phyloP scores from a whole-genome alignment of 441 rosid genomes.

The Corymbia citriodora region DNA sequence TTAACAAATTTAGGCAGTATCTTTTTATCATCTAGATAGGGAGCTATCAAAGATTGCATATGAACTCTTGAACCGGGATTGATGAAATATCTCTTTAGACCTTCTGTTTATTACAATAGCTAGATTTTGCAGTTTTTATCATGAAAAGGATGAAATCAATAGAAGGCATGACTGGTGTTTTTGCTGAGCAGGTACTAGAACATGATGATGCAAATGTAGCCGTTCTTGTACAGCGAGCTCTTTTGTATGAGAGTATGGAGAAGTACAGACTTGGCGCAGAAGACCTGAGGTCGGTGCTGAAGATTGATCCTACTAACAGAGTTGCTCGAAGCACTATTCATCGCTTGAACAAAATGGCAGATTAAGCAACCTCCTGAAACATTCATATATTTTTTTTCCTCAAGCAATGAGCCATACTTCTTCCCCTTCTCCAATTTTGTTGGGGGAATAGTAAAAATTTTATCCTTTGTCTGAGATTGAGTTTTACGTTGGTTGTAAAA shows the following conservation, averaged over 20 bases:
- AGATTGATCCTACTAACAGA: slow-evolving; percentile 78
- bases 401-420: background rate
- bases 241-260: slow-evolving; percentile 92
- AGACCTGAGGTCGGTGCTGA: slow-evolving; percentile 79
- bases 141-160: background rate
- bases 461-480: slow-evolving; percentile 5
- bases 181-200: slow-evolving; percentile 60
- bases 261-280: slow-evolving; percentile 95
- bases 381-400: slow-evolving; percentile 3
- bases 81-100: background rate
- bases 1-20: background rate
- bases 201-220: slow-evolving; percentile 57
- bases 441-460: slow-evolving; percentile 19
- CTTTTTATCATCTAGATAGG: background rate
- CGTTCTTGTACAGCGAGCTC: slow-evolving; percentile 85
- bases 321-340: slow-evolving; percentile 90
- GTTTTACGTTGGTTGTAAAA: slow-evolving; percentile 2
- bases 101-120: background rate
- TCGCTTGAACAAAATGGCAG: slow-evolving; percentile 80
- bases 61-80: background rate
- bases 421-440: slow-evolving; percentile 2
- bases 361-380: slow-evolving; percentile 15
- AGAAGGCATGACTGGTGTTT: background rate
- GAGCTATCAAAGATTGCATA: background rate
- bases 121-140: background rate